Evolutionary conservation across 441 rosid genomes (phyloP).

Genomic region (Populus hybrid): DNA sequence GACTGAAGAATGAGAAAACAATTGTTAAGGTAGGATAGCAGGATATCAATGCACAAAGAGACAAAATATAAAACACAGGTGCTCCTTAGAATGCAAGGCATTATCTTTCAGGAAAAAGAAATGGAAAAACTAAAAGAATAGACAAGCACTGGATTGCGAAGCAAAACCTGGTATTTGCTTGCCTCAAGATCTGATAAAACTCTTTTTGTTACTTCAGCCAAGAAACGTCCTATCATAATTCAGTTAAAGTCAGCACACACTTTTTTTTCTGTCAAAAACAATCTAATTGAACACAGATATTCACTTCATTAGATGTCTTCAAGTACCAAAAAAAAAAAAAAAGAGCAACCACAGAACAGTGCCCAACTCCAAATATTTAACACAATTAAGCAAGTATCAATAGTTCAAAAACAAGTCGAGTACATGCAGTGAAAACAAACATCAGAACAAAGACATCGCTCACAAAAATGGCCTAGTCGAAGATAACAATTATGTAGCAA

Average conservation of each 20-base stretch:
- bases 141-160: not conserved
- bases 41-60: not conserved
- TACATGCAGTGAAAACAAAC: not conserved
- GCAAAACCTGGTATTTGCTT: conserved; percentile 67
- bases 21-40: not conserved
- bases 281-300: not conserved
- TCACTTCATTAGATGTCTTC: not conserved
- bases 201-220: conserved; percentile 73
- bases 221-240: conserved; percentile 56
- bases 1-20: not conserved
- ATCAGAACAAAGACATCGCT: not conserved
- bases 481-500: not conserved
- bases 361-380: not conserved
- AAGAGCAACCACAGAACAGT: not conserved
- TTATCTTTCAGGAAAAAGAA: not conserved
- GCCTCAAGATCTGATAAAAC: conserved; percentile 67
- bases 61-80: not conserved
- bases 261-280: not conserved
- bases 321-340: not conserved
- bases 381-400: not conserved
- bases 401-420: not conserved
- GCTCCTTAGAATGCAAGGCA: not conserved
- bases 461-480: not conserved
- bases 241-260: conserved; percentile 17
- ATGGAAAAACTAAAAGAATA: not conserved